These are phyloP conservation scores for Leersia perrieri DNA, from an alignment of 176 grass and related monocot genomes.

Conservation along the genomic window DNA sequence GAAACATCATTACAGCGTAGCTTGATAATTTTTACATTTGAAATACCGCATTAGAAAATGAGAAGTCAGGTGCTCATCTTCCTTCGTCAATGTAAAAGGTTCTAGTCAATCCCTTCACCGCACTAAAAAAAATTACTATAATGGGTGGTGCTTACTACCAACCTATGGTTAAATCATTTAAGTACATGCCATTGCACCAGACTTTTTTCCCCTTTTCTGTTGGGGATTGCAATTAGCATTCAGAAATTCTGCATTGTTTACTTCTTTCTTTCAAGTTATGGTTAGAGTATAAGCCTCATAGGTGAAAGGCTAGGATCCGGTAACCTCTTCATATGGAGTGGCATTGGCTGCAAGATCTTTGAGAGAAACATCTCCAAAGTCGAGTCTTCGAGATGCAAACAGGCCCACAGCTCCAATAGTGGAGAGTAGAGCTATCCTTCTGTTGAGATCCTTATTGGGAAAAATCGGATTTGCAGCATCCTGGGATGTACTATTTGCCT, in stretches of 20 bases:
- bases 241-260: neutral
- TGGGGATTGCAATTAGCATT: neutral
- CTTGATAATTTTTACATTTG: too few species aligned
- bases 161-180: neutral
- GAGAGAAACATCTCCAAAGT: constrained; percentile 69
- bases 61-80: neutral
- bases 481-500: constrained; percentile 35
- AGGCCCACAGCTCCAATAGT: constrained; percentile 57
- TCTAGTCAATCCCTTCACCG: neutral
- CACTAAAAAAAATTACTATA: neutral
- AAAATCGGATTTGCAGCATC: constrained; percentile 47
- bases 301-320: neutral
- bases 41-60: neutral
- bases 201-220: neutral
- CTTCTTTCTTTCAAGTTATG: neutral
- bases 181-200: neutral
- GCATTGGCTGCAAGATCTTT: constrained; percentile 79
- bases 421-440: constrained; percentile 70
- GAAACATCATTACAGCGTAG: neutral
- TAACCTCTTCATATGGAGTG: constrained; percentile 74
- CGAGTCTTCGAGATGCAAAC: constrained; percentile 70
- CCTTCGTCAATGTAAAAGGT: neutral
- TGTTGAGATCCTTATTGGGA: constrained; percentile 76
- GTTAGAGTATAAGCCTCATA: neutral
- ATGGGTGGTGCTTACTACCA: neutral